Conservation (phyloP, 805 yeast species). For the Hanseniaspora nectarophila region DNA sequence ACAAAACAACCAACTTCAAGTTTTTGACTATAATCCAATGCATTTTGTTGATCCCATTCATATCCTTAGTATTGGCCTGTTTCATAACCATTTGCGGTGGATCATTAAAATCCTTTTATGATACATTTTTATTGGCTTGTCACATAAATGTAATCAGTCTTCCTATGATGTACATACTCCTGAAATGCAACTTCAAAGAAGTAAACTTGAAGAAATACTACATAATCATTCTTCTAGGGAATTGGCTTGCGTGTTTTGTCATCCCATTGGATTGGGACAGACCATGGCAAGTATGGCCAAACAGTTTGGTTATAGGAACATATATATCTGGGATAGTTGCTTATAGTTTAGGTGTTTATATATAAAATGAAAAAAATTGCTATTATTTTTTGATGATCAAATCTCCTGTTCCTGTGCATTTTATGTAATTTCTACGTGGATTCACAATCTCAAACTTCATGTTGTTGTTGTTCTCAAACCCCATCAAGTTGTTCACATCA, state of each 20-base stretch:
- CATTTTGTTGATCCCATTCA: slow-evolving; percentile 19
- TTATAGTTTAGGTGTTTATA: slow-evolving; percentile 31
- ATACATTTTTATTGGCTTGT: slow-evolving; percentile 48
- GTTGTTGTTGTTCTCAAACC: slow-evolving; percentile 18
- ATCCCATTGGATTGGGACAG: slow-evolving; percentile 97
- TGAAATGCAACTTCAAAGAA: slow-evolving; percentile 38
- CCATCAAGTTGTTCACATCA: slow-evolving; percentile 21
- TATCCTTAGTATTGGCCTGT: slow-evolving; percentile 23
- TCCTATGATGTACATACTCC: slow-evolving; percentile 54
- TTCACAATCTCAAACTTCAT: slow-evolving; percentile 6
- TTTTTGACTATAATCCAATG: slow-evolving; percentile 21
- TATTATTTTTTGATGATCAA: slow-evolving; percentile 22
- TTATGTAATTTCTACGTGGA: slow-evolving; percentile 17
- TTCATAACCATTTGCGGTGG: slow-evolving; percentile 65
- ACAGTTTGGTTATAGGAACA: slow-evolving; percentile 69
- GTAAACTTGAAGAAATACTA: slow-evolving; percentile 34
- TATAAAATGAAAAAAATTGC: too few species aligned
- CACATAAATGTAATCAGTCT: slow-evolving; percentile 51
- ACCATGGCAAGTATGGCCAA: slow-evolving; percentile 94
- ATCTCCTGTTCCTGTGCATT: slow-evolving; percentile 27
- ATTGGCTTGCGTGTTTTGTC: slow-evolving; percentile 89
- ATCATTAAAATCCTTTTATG: slow-evolving; percentile 45
- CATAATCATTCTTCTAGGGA: slow-evolving; percentile 40
- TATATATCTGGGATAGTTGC: slow-evolving; percentile 66
- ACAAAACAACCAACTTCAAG: slow-evolving; percentile 11